A percentile compares a stretch with the other conserved stretches of the same genome.
Evolutionary conservation across 2,329 filamentous ascomycete species (phyloP).

Genomic region (Penicillium sp.): DNA sequence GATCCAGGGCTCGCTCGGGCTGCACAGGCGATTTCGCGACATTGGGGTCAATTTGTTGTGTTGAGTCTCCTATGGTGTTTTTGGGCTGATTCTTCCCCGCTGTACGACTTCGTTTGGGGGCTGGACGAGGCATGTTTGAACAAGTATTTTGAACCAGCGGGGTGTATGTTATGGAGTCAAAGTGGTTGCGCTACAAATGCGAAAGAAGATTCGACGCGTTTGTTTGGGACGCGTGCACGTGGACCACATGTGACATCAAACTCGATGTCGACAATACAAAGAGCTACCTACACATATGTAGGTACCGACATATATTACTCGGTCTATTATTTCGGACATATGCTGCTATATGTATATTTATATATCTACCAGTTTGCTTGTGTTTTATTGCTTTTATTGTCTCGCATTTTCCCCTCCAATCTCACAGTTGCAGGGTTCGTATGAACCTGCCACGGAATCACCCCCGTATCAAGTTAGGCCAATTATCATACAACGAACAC

Average conservation of each 20-base stretch:
- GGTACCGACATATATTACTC: not conserved
- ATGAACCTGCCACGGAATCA: constrained; percentile 1
- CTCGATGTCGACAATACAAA: not conserved
- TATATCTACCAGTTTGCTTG: not conserved
- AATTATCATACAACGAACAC: not conserved
- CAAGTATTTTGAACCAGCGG: not conserved
- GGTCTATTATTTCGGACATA: not conserved
- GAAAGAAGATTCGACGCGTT: constrained; percentile 7
- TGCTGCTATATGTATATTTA: not conserved
- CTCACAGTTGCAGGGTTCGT: not conserved
- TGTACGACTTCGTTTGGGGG: constrained; percentile 17
- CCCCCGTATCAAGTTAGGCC: not conserved
- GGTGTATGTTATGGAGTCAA: not conserved
- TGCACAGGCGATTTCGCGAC: constrained; percentile 11
- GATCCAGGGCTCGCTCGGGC: constrained; percentile 13
- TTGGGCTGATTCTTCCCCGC: constrained; percentile 8
- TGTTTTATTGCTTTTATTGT: not conserved
- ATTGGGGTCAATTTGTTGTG: constrained; percentile 7
- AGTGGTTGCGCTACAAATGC: not conserved
- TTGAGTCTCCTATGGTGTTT: constrained; percentile 1
- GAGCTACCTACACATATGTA: no score
- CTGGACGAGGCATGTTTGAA: constrained; percentile 18
- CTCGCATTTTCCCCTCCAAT: not conserved
- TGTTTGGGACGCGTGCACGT: constrained; percentile 17
- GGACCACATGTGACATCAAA: constrained; percentile 6